Base-by-base conservation (phyloP, 441 rosid species). In the Manihot esculenta region DNA sequence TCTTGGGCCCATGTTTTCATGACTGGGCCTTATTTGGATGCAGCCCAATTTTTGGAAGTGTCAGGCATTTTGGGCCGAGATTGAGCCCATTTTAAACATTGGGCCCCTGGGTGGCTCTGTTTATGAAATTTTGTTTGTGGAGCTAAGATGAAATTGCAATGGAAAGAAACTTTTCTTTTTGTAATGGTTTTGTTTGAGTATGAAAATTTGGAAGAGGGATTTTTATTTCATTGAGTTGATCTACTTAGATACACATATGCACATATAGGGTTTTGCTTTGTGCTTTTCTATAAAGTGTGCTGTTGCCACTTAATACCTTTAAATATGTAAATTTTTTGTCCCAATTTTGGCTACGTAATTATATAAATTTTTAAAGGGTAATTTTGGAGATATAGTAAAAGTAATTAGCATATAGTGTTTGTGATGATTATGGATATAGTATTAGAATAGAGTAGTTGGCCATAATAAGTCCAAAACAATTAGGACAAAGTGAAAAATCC, bases 401-500 rank as follows among this genome's bases (percentile, higher is more conserved):
- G n/a, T n/a, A n/a, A n/a, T n/a, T n/a, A n/a, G n/a, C n/a, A 23
- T 13, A 51, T 35, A 66, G 60, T 21, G n/a, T 51, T 35, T 24
- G 42, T 24, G 18, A 14, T 64, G 41, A 24, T 45, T 3, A 35
- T 2, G 41, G 54, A 17, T 48, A 1, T 33, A 24, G 58, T n/a
- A n/a, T n/a, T n/a, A n/a, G n/a, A n/a, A n/a, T 69, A 60, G 77
- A 64, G 49, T 2, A 35, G 41, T 26, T 11, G 55, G 38, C 18
- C 63, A 62, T 48, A 73, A 50, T 70, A 53, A 73, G 57, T 82
- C 83, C 84, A 81, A 71, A 24, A 62, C 72, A 60, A 61, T 64
- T 45, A 80, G 30, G 86, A 84, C 89, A 80, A 7, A 35, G 61
- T 27, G 84, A 73, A 71, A 69, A 85, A 80, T 74, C 86, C 88